Conservation (phyloP, 2,329 filamentous ascomycete species). For the Exophiala spinifera region DNA sequence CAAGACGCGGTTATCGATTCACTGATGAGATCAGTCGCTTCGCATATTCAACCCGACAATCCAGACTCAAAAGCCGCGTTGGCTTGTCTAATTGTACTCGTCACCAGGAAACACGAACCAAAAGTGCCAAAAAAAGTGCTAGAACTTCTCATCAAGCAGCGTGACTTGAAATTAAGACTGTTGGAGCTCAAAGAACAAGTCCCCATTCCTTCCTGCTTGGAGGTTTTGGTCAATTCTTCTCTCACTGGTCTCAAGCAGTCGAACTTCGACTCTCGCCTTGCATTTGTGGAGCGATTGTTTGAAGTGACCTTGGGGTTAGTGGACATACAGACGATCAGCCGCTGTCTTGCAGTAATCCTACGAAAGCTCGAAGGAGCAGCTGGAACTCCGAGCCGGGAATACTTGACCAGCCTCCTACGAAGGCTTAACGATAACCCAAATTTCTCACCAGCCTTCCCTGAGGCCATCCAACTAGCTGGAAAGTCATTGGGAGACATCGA, state of each 20-base stretch:
- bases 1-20: slow-evolving; percentile 76
- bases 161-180: slow-evolving; percentile 35
- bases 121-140: slow-evolving; percentile 68
- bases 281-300: slow-evolving; percentile 21
- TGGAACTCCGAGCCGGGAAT: slow-evolving; percentile 52
- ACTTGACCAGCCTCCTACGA: slow-evolving; percentile 66
- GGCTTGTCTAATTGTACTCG: slow-evolving; percentile 75
- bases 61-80: slow-evolving; percentile 62
- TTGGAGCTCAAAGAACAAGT: slow-evolving; percentile 32
- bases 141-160: slow-evolving; percentile 46
- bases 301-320: slow-evolving; percentile 21
- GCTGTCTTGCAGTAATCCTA: slow-evolving; percentile 15
- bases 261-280: slow-evolving; percentile 26
- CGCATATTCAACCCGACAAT: slow-evolving; percentile 73
- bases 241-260: slow-evolving; percentile 29
- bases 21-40: slow-evolving; percentile 83
- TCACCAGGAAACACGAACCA: slow-evolving; percentile 71
- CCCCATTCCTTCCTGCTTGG: slow-evolving; percentile 12
- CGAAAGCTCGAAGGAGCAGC: slow-evolving; percentile 8
- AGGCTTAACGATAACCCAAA: slow-evolving; percentile 60
- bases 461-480: slow-evolving; percentile 63
- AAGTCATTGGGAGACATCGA: slow-evolving; percentile 74
- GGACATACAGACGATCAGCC: slow-evolving; percentile 1
- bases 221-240: slow-evolving; percentile 11
- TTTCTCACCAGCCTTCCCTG: slow-evolving; percentile 62